Evolutionary conservation across 2,329 filamentous ascomycete species (phyloP).

Genomic region (Domatiomyces catenatus): DNA sequence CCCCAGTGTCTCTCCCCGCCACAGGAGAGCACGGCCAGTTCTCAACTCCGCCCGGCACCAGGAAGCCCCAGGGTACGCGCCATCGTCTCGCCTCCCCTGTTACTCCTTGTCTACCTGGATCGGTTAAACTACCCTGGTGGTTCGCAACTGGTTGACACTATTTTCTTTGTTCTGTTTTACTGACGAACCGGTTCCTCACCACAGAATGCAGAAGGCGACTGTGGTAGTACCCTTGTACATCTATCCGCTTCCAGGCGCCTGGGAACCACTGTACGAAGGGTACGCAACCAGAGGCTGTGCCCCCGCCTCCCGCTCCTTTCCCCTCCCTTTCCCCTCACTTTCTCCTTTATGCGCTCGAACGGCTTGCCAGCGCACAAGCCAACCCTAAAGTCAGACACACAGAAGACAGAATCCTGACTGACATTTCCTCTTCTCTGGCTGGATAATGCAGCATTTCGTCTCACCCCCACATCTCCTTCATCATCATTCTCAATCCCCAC

Average conservation of each 20-base stretch:
- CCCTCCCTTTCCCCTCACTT: conserved; percentile 14
- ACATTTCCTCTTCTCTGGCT: not conserved
- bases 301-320: not conserved
- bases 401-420: not conserved
- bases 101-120: not conserved
- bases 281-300: conserved; percentile 12
- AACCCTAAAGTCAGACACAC: conserved; percentile 1
- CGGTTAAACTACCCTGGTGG: too few species aligned
- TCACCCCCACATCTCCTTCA: conserved; percentile 23
- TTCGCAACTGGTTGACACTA: too few species aligned
- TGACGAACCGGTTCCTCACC: not conserved
- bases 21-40: not conserved
- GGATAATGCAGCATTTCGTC: not conserved
- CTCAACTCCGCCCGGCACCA: not conserved
- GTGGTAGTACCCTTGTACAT: conserved; percentile 36
- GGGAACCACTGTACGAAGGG: conserved; percentile 31
- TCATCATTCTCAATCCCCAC: conserved; percentile 35
- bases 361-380: conserved; percentile 1
- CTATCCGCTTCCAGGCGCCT: conserved; percentile 33
- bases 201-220: conserved; percentile 10
- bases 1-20: not conserved
- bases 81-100: not conserved
- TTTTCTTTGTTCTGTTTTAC: not conserved
- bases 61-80: not conserved
- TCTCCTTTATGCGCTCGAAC: too few species aligned